Percentiles rank a stretch among this genome's conserved stretches.
Evolutionary conservation across 2,329 filamentous ascomycete genomes (phyloP).

Genomic region (Metarhizium album): DNA sequence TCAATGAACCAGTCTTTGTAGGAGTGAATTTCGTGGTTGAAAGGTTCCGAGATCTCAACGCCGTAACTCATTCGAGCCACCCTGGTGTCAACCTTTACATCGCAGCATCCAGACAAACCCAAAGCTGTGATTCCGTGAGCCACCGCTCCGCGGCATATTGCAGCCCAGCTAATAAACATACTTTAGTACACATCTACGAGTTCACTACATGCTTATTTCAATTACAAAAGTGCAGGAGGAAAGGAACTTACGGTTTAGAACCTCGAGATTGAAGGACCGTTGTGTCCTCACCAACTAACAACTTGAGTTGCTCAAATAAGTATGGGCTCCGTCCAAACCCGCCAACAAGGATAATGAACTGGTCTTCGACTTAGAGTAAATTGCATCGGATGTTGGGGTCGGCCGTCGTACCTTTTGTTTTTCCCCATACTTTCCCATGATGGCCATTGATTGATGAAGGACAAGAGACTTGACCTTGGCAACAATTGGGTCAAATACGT

Average conservation of each 20-base stretch:
- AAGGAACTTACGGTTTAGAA: slow-evolving; percentile 21
- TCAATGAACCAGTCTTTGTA: slow-evolving; percentile 9
- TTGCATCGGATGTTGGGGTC: background rate
- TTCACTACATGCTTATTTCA: no score
- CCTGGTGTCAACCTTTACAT: slow-evolving; percentile 12
- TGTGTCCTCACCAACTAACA: background rate
- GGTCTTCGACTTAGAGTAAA: background rate
- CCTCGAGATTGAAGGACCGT: slow-evolving; percentile 20
- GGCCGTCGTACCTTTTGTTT: slow-evolving; percentile 17
- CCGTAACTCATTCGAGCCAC: slow-evolving; percentile 21
- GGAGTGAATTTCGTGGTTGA: slow-evolving; percentile 2
- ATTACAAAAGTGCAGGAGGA: background rate
- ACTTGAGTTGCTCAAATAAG: slow-evolving; percentile 14
- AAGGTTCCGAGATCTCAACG: rapidly evolving
- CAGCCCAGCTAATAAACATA: slow-evolving; percentile 19
- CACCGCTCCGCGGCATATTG: slow-evolving; percentile 24
- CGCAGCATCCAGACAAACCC: background rate
- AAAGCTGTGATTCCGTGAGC: slow-evolving; percentile 11
- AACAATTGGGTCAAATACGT: slow-evolving; percentile 14
- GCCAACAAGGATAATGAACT: slow-evolving; percentile 29
- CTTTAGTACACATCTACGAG: background rate
- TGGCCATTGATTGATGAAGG: slow-evolving; percentile 11
- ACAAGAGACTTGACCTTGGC: slow-evolving; percentile 15
- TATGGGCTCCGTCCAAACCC: slow-evolving; percentile 25
- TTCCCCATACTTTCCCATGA: slow-evolving; percentile 7